Evolutionary conservation across 2,329 filamentous ascomycete species (phyloP).

Genomic region (Xylaria polymorpha): DNA sequence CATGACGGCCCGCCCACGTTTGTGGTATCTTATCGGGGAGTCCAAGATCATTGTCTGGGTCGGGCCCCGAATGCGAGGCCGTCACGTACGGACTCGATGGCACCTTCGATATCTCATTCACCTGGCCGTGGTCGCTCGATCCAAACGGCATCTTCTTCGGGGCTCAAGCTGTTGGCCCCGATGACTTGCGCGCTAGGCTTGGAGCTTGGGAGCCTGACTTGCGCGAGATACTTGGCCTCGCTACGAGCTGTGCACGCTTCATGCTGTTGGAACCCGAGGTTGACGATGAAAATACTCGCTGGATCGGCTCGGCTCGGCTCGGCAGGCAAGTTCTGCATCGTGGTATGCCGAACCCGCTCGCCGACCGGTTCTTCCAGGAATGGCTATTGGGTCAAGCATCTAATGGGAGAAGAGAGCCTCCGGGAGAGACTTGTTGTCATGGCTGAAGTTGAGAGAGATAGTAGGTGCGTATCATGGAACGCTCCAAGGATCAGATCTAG

Average conservation of each 20-base stretch:
- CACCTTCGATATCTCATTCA: constrained; percentile 41
- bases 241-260: constrained; percentile 32
- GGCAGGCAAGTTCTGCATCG: constrained; percentile 39
- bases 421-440: no score
- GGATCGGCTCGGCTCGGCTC: constrained; percentile 37
- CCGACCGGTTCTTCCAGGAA: constrained; percentile 42
- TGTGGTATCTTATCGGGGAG: constrained; percentile 36
- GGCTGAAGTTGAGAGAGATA: no score
- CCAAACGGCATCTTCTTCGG: constrained; percentile 38
- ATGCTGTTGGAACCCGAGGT: constrained; percentile 39
- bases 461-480: no score
- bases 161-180: constrained; percentile 35
- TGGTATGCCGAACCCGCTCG: constrained; percentile 42
- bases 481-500: no score
- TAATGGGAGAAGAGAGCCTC: no score
- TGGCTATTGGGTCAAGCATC: constrained; percentile 43
- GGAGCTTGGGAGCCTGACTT: constrained; percentile 37
- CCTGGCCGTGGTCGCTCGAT: constrained; percentile 40
- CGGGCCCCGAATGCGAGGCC: constrained; percentile 37
- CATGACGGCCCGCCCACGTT: constrained; percentile 27
- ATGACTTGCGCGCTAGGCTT: constrained; percentile 34
- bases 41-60: constrained; percentile 42
- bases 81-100: constrained; percentile 41
- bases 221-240: constrained; percentile 39
- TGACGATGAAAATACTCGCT: constrained; percentile 36